Evolutionary conservation across 208 protist genomes (phyloP).

Genomic region (Leishmania guyanensis): DNA sequence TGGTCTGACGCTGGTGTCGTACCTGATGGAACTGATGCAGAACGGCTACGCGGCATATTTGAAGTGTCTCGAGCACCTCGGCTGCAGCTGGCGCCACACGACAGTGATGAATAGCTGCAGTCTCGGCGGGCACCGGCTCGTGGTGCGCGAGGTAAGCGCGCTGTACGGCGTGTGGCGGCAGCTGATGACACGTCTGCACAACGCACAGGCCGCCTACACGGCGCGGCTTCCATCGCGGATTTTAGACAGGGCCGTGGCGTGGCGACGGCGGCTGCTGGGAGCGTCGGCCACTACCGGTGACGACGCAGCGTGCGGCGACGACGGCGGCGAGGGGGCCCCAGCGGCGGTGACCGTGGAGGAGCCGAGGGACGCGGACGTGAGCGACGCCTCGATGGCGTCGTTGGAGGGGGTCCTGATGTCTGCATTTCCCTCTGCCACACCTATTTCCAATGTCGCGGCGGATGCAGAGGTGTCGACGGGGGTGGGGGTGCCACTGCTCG

Average conservation of each 20-base stretch:
- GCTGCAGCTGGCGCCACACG: slow-evolving; percentile 1
- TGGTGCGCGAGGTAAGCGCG: slow-evolving; percentile 18
- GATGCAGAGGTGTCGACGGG: neutral
- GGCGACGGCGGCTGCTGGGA: slow-evolving; percentile 14
- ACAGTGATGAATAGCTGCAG: slow-evolving; percentile 5
- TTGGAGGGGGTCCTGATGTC: slow-evolving; percentile 26
- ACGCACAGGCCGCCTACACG: slow-evolving; percentile 21
- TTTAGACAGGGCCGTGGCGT: slow-evolving; percentile 20
- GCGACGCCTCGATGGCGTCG: slow-evolving; percentile 11
- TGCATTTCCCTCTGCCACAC: slow-evolving; percentile 10
- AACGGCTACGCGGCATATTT: slow-evolving; percentile 37
- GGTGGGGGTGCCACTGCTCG: neutral
- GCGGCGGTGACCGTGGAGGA: slow-evolving; percentile 4
- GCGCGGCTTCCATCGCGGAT: slow-evolving; percentile 26
- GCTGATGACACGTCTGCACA: slow-evolving; percentile 26
- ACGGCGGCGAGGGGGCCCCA: slow-evolving; percentile 1
- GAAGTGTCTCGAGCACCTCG: slow-evolving; percentile 24
- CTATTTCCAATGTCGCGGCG: slow-evolving; percentile 12
- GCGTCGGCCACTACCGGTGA: neutral
- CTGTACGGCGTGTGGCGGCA: slow-evolving; percentile 29
- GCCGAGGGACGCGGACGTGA: neutral
- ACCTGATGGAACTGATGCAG: slow-evolving; percentile 36
- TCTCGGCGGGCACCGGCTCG: slow-evolving; percentile 18
- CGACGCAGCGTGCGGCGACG: neutral
- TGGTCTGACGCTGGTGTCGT: slow-evolving; percentile 29